A percentile compares a stretch with the other conserved stretches of the same genome.
phyloP scores from a whole-genome alignment of 2,329 filamentous ascomycete genomes.

The Cryphonectria parasitica region DNA sequence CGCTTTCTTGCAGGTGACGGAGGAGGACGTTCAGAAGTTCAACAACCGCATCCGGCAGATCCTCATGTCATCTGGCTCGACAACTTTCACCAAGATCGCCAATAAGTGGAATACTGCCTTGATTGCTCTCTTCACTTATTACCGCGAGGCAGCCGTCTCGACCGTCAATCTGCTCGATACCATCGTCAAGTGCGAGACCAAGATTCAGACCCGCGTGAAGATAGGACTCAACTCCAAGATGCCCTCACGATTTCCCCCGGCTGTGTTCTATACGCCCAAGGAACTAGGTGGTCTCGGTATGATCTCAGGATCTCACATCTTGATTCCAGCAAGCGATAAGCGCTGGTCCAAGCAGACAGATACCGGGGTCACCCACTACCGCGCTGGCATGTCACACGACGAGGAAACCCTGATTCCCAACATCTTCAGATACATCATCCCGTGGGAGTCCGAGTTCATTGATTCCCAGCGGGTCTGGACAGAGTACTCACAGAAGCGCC shows the following conservation, averaged over 20 bases:
- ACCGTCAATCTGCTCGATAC: slow-evolving; percentile 93
- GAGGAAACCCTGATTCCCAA: slow-evolving; percentile 98
- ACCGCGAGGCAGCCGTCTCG: slow-evolving; percentile 94
- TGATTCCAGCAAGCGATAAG: slow-evolving; percentile 97
- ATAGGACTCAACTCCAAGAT: slow-evolving; percentile 99
- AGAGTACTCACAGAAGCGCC: slow-evolving; percentile 96
- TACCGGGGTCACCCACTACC: slow-evolving; percentile 94
- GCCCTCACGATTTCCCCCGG: slow-evolving; percentile 97
- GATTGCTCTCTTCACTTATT: slow-evolving; percentile 97
- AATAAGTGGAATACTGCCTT: slow-evolving; percentile 99
- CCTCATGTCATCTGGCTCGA: slow-evolving; percentile 98
- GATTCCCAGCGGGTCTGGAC: slow-evolving; percentile 99
- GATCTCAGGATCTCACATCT: slow-evolving; percentile 97
- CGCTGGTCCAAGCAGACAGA: slow-evolving; percentile 99
- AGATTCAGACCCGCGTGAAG: slow-evolving; percentile 98
- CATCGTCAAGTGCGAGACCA: slow-evolving; percentile 99
- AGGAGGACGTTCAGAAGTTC: slow-evolving; percentile 98
- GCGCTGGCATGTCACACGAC: slow-evolving; percentile 96
- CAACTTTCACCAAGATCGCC: slow-evolving; percentile 98
- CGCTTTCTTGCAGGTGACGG: slow-evolving; percentile 95
- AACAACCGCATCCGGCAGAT: slow-evolving; percentile 99
- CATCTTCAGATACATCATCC: slow-evolving; percentile 99
- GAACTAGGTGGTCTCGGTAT: slow-evolving; percentile 96
- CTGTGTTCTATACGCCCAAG: slow-evolving; percentile 98
- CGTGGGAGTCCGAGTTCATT: slow-evolving; percentile 98